These are phyloP conservation scores for Aphanocladium album DNA, from an alignment of 2,329 filamentous ascomycete genomes.

Conservation along the genomic window DNA sequence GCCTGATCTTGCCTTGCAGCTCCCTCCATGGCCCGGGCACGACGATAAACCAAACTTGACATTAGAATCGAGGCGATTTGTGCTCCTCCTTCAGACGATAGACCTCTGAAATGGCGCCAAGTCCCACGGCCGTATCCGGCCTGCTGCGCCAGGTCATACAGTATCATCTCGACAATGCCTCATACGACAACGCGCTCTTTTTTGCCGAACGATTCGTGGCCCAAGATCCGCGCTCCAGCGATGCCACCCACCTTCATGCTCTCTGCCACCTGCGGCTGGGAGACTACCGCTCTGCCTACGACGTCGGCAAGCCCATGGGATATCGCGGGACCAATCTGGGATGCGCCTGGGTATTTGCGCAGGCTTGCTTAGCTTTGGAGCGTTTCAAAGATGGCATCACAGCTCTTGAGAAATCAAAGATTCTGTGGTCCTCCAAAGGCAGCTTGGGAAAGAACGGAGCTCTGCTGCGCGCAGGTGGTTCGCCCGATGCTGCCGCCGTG, in stretches of 20 bases:
- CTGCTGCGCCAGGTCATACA: constrained; percentile 56
- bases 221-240: constrained; percentile 74
- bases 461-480: constrained; percentile 65
- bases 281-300: constrained; percentile 79
- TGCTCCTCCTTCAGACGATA: neutral
- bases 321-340: constrained; percentile 72
- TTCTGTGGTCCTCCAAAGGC: constrained; percentile 69
- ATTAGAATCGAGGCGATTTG: neutral
- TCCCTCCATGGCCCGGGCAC: constrained; percentile 6
- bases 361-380: constrained; percentile 76
- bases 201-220: constrained; percentile 82
- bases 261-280: constrained; percentile 80
- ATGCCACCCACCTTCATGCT: constrained; percentile 77
- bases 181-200: constrained; percentile 86
- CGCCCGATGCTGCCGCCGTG: constrained; percentile 74
- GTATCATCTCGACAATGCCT: constrained; percentile 81
- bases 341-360: constrained; percentile 87
- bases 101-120: constrained; percentile 45
- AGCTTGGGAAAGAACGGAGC: constrained; percentile 81
- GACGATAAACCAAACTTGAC: neutral
- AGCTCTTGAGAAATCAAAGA: constrained; percentile 75
- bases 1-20: neutral
- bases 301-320: constrained; percentile 68
- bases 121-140: constrained; percentile 43
- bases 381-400: constrained; percentile 74